These are phyloP conservation scores for Claviceps pazoutovae DNA, from an alignment of 2,329 filamentous ascomycete genomes.

Conservation along the genomic window DNA sequence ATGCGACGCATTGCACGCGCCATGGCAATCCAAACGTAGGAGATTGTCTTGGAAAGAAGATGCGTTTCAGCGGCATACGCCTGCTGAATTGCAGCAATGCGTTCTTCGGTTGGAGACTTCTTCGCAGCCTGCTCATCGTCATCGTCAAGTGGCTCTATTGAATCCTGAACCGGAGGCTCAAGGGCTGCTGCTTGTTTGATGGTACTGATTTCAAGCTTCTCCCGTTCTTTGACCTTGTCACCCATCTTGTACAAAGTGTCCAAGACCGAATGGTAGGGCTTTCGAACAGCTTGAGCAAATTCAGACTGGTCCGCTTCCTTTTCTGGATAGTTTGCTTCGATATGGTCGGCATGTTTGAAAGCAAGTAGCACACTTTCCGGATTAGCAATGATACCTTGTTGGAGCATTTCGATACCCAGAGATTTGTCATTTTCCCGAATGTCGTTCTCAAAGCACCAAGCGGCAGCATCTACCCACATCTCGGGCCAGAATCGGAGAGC, in stretches of 20 bases:
- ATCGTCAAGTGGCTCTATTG: slow-evolving; percentile 32
- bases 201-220: slow-evolving; percentile 42
- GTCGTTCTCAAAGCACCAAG: slow-evolving; percentile 77
- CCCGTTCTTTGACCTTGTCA: slow-evolving; percentile 53
- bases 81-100: slow-evolving; percentile 47
- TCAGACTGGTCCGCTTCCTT: slow-evolving; percentile 67
- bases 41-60: slow-evolving; percentile 70
- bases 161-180: slow-evolving; percentile 22
- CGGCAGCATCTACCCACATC: slow-evolving; percentile 87
- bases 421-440: slow-evolving; percentile 46
- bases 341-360: slow-evolving; percentile 75
- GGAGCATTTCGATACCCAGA: slow-evolving; percentile 60
- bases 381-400: slow-evolving; percentile 74
- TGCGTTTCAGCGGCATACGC: slow-evolving; percentile 60
- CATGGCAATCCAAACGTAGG: slow-evolving; percentile 87
- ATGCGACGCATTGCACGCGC: slow-evolving; percentile 90
- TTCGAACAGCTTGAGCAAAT: slow-evolving; percentile 65
- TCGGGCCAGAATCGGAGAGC: slow-evolving; percentile 88
- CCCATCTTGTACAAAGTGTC: slow-evolving; percentile 80
- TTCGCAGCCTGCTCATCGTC: slow-evolving; percentile 27
- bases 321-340: slow-evolving; percentile 64
- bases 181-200: slow-evolving; percentile 38
- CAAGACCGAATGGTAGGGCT: slow-evolving; percentile 70
- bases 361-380: slow-evolving; percentile 86
- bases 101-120: slow-evolving; percentile 48